These are phyloP conservation scores for Oryza officinalis DNA, from an alignment of 176 grass and related monocot genomes.

Conservation along the genomic window DNA sequence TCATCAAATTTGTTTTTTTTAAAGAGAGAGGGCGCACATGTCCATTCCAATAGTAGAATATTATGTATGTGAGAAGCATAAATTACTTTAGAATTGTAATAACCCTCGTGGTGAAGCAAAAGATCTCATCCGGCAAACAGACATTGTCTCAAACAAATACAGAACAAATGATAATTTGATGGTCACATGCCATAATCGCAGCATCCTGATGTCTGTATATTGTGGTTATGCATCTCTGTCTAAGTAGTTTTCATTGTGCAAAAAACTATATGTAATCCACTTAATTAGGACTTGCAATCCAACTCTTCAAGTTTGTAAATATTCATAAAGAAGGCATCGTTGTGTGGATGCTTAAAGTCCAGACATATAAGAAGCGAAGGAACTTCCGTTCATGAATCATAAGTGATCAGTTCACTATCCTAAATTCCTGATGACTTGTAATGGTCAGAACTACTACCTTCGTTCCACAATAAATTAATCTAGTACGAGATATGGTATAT, in stretches of 20 bases:
- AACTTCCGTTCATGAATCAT: too few relatives aligned
- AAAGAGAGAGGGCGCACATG: constrained; percentile 35
- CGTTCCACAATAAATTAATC: too few relatives aligned
- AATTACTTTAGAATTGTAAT: not conserved
- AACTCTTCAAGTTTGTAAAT: constrained; percentile 4
- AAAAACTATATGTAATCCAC: not conserved
- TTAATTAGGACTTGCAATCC: not conserved
- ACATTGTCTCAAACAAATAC: not conserved
- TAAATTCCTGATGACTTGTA: too few relatives aligned
- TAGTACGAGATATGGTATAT: too few relatives aligned
- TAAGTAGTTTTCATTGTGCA: not conserved
- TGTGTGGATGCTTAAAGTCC: too few relatives aligned
- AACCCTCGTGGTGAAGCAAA: constrained; percentile 4
- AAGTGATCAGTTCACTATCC: too few relatives aligned
- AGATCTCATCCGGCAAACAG: not conserved
- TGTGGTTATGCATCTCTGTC: not conserved
- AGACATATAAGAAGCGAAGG: too few relatives aligned
- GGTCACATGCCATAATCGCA: not conserved
- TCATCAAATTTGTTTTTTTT: constrained; percentile 25
- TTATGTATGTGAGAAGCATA: constrained; percentile 13
- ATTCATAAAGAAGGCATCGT: too few relatives aligned
- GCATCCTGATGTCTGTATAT: not conserved
- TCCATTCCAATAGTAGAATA: constrained; percentile 38
- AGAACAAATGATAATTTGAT: not conserved
- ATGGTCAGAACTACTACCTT: too few relatives aligned